Evolutionary conservation across 2,329 filamentous ascomycete genomes (phyloP).

Genomic region (Talaromyces verruculosus): DNA sequence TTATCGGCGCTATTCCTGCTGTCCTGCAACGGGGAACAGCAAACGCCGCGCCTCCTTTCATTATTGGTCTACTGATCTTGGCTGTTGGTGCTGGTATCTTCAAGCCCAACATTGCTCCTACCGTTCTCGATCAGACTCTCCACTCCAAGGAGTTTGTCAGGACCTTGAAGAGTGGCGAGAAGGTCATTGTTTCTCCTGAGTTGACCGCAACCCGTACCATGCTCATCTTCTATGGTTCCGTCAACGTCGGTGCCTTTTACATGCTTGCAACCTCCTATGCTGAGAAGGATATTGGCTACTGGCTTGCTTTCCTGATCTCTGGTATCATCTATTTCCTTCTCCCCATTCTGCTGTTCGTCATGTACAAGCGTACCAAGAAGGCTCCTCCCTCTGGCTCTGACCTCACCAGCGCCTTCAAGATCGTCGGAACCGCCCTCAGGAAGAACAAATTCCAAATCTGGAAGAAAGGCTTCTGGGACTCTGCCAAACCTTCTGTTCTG

Average conservation of each 20-base stretch:
- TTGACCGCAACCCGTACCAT: constrained; percentile 65
- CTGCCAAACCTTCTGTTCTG: constrained; percentile 35
- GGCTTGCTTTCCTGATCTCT: constrained; percentile 36
- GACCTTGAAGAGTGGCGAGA: constrained; percentile 59
- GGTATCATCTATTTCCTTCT: constrained; percentile 39
- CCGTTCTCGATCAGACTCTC: constrained; percentile 69
- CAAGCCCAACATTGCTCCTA: constrained; percentile 74
- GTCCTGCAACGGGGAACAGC: constrained; percentile 38
- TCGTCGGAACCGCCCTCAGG: constrained; percentile 35
- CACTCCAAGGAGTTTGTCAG: constrained; percentile 60
- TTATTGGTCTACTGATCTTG: constrained; percentile 42
- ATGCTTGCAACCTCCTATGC: constrained; percentile 69
- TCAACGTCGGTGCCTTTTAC: constrained; percentile 65
- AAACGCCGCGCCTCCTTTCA: constrained; percentile 39
- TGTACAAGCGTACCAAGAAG: constrained; percentile 38
- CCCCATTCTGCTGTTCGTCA: constrained; percentile 34
- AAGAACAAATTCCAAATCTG: constrained; percentile 34
- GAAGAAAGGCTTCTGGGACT: constrained; percentile 38
- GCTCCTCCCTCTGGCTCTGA: constrained; percentile 36
- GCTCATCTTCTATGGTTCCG: constrained; percentile 71
- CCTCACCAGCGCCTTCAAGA: constrained; percentile 35
- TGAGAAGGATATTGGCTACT: constrained; percentile 67
- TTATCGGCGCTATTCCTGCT: constrained; percentile 42
- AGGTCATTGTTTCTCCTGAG: constrained; percentile 67
- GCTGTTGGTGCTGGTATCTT: constrained; percentile 40